These are phyloP conservation scores for Mucor racemosus DNA, from an alignment of 371 early-diverging fungal genomes.

Conservation along the genomic window DNA sequence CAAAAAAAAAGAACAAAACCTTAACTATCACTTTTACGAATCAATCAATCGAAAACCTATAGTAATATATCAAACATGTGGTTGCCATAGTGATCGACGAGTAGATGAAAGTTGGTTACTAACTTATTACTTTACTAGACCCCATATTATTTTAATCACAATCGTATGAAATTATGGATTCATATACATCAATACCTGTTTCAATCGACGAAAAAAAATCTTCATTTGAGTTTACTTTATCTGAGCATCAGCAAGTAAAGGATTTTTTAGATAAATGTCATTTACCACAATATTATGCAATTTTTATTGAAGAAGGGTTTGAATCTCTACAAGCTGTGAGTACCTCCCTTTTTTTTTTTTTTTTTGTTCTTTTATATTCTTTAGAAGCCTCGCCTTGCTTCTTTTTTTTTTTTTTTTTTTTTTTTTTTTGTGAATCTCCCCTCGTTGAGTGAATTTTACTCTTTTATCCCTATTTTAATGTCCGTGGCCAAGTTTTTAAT, in stretches of 20 bases:
- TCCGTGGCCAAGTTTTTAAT: not conserved
- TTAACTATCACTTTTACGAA: not conserved
- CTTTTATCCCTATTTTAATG: not conserved
- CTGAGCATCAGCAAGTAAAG: conserved; percentile 5
- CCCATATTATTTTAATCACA: not conserved
- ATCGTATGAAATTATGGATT: conserved; percentile 13
- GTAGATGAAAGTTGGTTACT: not conserved
- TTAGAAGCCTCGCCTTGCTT: conserved; percentile 2
- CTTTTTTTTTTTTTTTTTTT: too few relatives aligned
- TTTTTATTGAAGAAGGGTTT: conserved; percentile 52
- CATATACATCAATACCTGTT: conserved; percentile 9
- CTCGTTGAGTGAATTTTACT: not conserved
- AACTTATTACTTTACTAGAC: not conserved
- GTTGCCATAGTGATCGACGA: not conserved
- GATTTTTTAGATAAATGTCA: conserved; percentile 38
- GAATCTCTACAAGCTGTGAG: conserved; percentile 50
- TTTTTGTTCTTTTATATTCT: conserved; percentile 1
- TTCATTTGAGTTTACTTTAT: conserved; percentile 1
- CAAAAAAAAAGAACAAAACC: conserved; percentile 1
- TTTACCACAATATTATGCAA: conserved; percentile 35
- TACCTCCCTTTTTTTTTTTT: not conserved
- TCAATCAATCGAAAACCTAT: not conserved
- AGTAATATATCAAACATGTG: not conserved
- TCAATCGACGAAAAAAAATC: not conserved
- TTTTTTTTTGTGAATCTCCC: too few relatives aligned